Evolutionary conservation across 257 asterid species (phyloP).

Genomic region (Hygrophila difformis): DNA sequence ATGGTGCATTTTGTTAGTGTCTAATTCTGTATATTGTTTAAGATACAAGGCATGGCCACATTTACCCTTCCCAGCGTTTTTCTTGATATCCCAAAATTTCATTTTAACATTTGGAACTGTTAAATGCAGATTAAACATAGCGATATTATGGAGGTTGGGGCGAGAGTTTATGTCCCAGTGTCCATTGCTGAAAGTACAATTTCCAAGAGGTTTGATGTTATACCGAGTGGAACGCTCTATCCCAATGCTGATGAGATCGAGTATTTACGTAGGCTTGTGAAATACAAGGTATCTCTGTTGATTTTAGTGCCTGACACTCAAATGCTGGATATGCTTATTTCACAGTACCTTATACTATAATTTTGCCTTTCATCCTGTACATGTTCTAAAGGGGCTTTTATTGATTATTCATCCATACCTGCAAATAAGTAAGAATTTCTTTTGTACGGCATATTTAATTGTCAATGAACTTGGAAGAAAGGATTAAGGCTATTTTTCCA

Average conservation of each 20-base stretch:
- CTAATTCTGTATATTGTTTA: no score
- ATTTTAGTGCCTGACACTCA: constrained; percentile 2
- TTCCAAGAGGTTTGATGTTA: constrained; percentile 76
- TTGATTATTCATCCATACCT: no score
- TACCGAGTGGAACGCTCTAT: constrained; percentile 71
- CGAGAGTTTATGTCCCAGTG: constrained; percentile 58
- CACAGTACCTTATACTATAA: constrained; percentile 4
- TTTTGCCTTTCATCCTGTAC: no score
- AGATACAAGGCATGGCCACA: not conserved
- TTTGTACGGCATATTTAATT: no score
- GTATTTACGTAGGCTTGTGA: constrained; percentile 73
- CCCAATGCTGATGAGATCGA: constrained; percentile 97
- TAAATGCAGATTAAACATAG: constrained; percentile 56
- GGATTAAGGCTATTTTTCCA: no score
- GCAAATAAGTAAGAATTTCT: no score
- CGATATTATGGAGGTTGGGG: constrained; percentile 63
- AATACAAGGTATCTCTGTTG: constrained; percentile 55
- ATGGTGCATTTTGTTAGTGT: constrained; percentile 17
- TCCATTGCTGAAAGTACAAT: constrained; percentile 65
- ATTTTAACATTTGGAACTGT: not conserved
- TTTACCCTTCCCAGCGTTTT: not conserved
- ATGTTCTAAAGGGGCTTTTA: constrained; percentile 1
- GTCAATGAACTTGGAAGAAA: no score
- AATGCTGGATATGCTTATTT: constrained; percentile 3
- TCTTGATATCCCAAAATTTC: not conserved